A percentile compares a stretch with the other conserved stretches of the same genome.
Evolutionary conservation across 805 yeast species (phyloP).

Genomic region (Ogataea wickerhamii): DNA sequence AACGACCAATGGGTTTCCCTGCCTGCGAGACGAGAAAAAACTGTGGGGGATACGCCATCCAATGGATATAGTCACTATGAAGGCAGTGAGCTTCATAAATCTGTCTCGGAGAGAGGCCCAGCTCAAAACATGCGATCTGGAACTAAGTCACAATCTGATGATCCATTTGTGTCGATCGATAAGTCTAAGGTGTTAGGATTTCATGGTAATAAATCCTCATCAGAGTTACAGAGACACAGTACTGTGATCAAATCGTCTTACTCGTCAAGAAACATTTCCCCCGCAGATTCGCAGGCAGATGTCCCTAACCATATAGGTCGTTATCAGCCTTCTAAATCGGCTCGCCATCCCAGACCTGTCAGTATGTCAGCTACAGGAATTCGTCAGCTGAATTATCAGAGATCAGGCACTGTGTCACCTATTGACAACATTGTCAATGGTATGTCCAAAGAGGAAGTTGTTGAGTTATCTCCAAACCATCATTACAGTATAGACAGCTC

Average conservation of each 20-base stretch:
- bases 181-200: slow-evolving; percentile 32
- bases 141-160: slow-evolving; percentile 21
- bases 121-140: slow-evolving; percentile 3
- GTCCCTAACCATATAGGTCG: neutral
- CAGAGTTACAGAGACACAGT: slow-evolving; percentile 1
- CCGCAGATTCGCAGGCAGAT: slow-evolving; percentile 5
- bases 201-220: slow-evolving; percentile 16
- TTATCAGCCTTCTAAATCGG: slow-evolving; percentile 2
- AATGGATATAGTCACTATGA: neutral
- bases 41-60: slow-evolving; percentile 11
- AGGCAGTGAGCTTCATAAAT: slow-evolving; percentile 15
- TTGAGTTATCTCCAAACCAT: slow-evolving; percentile 31
- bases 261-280: slow-evolving; percentile 7
- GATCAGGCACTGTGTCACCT: slow-evolving; percentile 13
- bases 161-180: slow-evolving; percentile 43
- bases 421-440: slow-evolving; percentile 29
- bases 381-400: slow-evolving; percentile 10
- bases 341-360: slow-evolving; percentile 27
- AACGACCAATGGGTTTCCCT: slow-evolving; percentile 6
- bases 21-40: slow-evolving; percentile 19
- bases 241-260: slow-evolving; percentile 5
- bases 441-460: slow-evolving; percentile 31
- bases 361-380: slow-evolving; percentile 34
- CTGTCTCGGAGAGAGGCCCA: slow-evolving; percentile 15
- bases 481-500: slow-evolving; percentile 32